These are phyloP conservation scores for Neurospora sp. DNA, from an alignment of 495 filamentous ascomycete genomes.

Conservation along the genomic window DNA sequence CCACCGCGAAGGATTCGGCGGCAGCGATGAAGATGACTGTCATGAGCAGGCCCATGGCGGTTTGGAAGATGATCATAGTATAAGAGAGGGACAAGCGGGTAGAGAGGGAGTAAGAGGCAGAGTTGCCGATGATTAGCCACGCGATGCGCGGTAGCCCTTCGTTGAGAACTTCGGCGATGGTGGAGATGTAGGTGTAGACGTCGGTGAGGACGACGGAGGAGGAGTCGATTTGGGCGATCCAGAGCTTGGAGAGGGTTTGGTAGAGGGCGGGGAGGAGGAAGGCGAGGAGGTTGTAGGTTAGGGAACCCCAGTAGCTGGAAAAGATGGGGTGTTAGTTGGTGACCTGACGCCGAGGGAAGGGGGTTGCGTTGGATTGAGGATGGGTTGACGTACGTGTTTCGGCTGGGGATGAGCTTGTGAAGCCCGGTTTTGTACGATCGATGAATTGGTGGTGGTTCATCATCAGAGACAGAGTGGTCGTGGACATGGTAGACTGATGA, in stretches of 20 bases:
- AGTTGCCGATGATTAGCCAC: constrained; percentile 63
- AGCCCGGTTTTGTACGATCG: neutral
- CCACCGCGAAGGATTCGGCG: constrained; percentile 43
- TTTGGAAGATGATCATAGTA: constrained; percentile 54
- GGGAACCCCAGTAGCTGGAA: constrained; percentile 41
- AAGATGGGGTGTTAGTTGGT: neutral
- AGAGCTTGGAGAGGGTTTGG: constrained; percentile 59
- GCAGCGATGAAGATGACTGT: constrained; percentile 50
- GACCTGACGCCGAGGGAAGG: neutral
- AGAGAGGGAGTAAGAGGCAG: constrained; percentile 38
- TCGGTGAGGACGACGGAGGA: constrained; percentile 61
- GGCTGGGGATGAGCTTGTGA: neutral
- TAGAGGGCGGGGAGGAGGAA: constrained; percentile 64
- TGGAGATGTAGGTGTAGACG: constrained; percentile 46
- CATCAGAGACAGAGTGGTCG: neutral
- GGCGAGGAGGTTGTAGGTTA: constrained; percentile 53
- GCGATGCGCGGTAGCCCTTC: constrained; percentile 62
- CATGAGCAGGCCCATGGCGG: constrained; percentile 47
- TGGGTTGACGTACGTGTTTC: neutral
- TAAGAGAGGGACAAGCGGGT: constrained; percentile 51
- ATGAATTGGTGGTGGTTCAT: neutral
- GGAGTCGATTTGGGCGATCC: constrained; percentile 61
- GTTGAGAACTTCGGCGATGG: constrained; percentile 59
- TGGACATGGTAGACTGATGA: neutral
- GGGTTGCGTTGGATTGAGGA: neutral